These are phyloP conservation scores for Dactylonectria macrodidyma DNA, from an alignment of 2,329 filamentous ascomycete species.

Conservation along the genomic window DNA sequence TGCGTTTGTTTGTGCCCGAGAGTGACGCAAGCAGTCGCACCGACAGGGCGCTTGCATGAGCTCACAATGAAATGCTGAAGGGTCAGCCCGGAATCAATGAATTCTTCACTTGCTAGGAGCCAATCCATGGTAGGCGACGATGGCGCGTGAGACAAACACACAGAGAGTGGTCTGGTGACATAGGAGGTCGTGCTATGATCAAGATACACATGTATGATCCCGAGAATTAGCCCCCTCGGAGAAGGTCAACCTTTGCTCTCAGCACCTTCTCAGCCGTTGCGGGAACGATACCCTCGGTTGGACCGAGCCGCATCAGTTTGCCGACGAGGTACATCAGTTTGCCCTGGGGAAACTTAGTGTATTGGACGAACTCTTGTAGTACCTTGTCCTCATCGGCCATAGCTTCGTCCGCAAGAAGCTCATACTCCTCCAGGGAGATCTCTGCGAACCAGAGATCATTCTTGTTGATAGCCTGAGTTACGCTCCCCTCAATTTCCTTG, in stretches of 20 bases:
- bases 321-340: conserved; percentile 75
- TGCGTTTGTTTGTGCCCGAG: conserved; percentile 34
- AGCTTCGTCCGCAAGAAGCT: conserved; percentile 60
- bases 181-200: conserved; percentile 31
- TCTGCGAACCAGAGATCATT: conserved; percentile 70
- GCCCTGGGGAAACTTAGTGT: conserved; percentile 66
- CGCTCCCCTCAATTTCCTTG: conserved; percentile 59
- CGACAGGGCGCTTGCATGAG: conserved; percentile 36
- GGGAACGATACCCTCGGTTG: conserved; percentile 70
- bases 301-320: conserved; percentile 69
- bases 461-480: conserved; percentile 61
- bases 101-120: conserved; percentile 25
- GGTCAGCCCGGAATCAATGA: conserved; percentile 30
- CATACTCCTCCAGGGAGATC: conserved; percentile 64
- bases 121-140: conserved; percentile 17
- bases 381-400: conserved; percentile 63
- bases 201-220: conserved; percentile 16
- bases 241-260: conserved; percentile 50
- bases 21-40: conserved; percentile 38
- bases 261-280: conserved; percentile 64
- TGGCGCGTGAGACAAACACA: conserved; percentile 38
- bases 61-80: conserved; percentile 36
- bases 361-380: conserved; percentile 61
- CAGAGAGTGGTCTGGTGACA: conserved; percentile 31
- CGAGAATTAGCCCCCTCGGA: conserved; percentile 37